phyloP scores from a whole-genome alignment of 1,284 basidiomycete genomes.

The Phylloporus sp. region DNA sequence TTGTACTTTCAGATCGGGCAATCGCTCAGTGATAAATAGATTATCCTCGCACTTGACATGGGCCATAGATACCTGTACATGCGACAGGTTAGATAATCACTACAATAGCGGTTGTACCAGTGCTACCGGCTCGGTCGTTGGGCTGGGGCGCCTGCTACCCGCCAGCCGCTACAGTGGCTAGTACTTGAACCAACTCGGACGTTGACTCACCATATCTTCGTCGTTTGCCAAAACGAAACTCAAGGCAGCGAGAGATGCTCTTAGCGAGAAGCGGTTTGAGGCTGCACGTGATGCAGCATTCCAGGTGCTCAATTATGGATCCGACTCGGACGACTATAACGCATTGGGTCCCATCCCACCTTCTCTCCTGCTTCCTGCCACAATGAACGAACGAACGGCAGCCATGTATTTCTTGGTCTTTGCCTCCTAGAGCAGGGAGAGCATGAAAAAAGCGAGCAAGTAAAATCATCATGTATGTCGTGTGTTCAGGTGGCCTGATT shows the following conservation, averaged over 20 bases:
- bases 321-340: slow-evolving; percentile 79
- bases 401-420: slow-evolving; percentile 83
- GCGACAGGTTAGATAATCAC: too few relatives aligned
- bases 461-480: slow-evolving; percentile 43
- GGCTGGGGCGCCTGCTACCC: too few relatives aligned
- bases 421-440: slow-evolving; percentile 76
- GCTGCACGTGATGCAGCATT: slow-evolving; percentile 70
- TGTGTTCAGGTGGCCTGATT: slow-evolving; percentile 22
- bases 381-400: slow-evolving; percentile 37
- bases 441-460: slow-evolving; percentile 79
- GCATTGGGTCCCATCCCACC: slow-evolving; percentile 59
- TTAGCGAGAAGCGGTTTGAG: slow-evolving; percentile 77
- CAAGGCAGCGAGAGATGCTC: slow-evolving; percentile 79
- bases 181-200: too few relatives aligned
- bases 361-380: not conserved
- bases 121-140: too few relatives aligned
- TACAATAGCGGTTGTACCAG: too few relatives aligned
- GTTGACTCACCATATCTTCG: too few relatives aligned
- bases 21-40: too few relatives aligned
- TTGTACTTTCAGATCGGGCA: too few relatives aligned
- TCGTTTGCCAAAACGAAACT: slow-evolving; percentile 71
- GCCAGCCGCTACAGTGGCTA: too few relatives aligned
- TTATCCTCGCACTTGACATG: too few relatives aligned
- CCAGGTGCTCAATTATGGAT: slow-evolving; percentile 72
- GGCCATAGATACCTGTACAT: too few relatives aligned